Conservation (phyloP, 495 filamentous ascomycete species). For the Hyphodiscus hymeniophilus region DNA sequence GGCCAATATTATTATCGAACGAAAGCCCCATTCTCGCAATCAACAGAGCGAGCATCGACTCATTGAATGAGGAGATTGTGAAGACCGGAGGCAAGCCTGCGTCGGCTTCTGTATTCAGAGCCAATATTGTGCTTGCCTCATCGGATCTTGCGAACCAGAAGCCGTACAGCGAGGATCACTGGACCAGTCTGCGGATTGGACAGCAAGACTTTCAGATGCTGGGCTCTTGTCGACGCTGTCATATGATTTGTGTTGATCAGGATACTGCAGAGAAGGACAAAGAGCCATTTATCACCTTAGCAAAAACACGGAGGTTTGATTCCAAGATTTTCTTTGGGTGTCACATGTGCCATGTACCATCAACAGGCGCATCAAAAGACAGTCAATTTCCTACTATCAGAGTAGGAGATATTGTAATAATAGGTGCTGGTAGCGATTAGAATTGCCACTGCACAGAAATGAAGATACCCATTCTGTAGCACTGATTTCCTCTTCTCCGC, state of each 20-base stretch:
- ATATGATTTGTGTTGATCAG: slow-evolving; percentile 94
- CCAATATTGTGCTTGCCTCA: slow-evolving; percentile 67
- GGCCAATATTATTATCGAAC: slow-evolving; percentile 73
- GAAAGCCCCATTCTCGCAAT: slow-evolving; percentile 88
- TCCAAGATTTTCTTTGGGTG: slow-evolving; percentile 82
- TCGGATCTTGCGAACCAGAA: not conserved
- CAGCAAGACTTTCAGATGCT: slow-evolving; percentile 56
- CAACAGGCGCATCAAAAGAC: slow-evolving; percentile 19
- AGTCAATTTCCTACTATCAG: slow-evolving; percentile 42
- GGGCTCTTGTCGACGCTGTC: slow-evolving; percentile 78
- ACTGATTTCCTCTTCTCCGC: no score
- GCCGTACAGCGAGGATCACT: slow-evolving; percentile 46
- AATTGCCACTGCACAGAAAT: no score
- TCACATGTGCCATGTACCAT: slow-evolving; percentile 54
- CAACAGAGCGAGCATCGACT: slow-evolving; percentile 68
- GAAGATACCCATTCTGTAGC: not conserved
- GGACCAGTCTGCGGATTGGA: slow-evolving; percentile 44
- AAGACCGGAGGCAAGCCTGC: slow-evolving; percentile 49
- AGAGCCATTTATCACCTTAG: slow-evolving; percentile 82
- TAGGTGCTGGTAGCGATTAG: slow-evolving; percentile 11
- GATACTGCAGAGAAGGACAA: slow-evolving; percentile 65
- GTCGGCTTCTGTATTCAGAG: slow-evolving; percentile 65
- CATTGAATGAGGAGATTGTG: slow-evolving; percentile 63
- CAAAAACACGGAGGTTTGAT: slow-evolving; percentile 72
- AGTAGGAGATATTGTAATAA: slow-evolving; percentile 46